phyloP scores from a whole-genome alignment of 2,329 filamentous ascomycete species.

The Trichoderma koningii region DNA sequence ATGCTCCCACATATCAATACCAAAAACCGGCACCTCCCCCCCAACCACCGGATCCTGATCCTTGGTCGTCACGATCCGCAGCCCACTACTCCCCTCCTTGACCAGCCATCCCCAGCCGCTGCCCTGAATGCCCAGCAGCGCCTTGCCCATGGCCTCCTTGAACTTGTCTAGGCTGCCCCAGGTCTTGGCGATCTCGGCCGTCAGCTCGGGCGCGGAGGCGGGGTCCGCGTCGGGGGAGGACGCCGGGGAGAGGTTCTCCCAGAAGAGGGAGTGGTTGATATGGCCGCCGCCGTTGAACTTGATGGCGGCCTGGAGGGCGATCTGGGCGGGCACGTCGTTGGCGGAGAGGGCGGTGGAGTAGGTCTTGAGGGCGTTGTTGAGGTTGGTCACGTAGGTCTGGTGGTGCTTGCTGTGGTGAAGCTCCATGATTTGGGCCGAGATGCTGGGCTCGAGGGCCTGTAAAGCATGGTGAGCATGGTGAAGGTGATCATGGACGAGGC shows the following conservation, averaged over 20 bases:
- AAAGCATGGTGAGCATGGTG: constrained; percentile 46
- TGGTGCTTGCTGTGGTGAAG: constrained; percentile 80
- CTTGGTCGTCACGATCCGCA: constrained; percentile 78
- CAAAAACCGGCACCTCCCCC: constrained; percentile 69
- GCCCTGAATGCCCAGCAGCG: constrained; percentile 73
- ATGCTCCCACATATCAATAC: constrained; percentile 92
- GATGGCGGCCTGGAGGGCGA: constrained; percentile 69
- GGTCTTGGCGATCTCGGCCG: constrained; percentile 60
- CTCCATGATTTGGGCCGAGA: constrained; percentile 78
- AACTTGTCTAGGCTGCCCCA: constrained; percentile 73
- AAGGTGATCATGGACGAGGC: too few relatives aligned
- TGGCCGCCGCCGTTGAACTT: constrained; percentile 91
- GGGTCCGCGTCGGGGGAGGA: constrained; percentile 59
- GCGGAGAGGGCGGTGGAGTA: constrained; percentile 58
- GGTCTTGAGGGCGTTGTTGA: constrained; percentile 66
- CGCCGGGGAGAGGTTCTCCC: constrained; percentile 74
- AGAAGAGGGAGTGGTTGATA: constrained; percentile 92
- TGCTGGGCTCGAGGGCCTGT: constrained; percentile 71
- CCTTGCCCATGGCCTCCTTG: constrained; percentile 63
- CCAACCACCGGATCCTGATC: constrained; percentile 77
- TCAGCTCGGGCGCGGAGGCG: constrained; percentile 58
- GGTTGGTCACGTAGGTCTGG: constrained; percentile 74
- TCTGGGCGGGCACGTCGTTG: constrained; percentile 63
- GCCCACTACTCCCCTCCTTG: constrained; percentile 56
- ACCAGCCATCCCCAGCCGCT: constrained; percentile 90